Conservation (phyloP, 2,329 filamentous ascomycete genomes). For the Samsoniella hepiali region DNA sequence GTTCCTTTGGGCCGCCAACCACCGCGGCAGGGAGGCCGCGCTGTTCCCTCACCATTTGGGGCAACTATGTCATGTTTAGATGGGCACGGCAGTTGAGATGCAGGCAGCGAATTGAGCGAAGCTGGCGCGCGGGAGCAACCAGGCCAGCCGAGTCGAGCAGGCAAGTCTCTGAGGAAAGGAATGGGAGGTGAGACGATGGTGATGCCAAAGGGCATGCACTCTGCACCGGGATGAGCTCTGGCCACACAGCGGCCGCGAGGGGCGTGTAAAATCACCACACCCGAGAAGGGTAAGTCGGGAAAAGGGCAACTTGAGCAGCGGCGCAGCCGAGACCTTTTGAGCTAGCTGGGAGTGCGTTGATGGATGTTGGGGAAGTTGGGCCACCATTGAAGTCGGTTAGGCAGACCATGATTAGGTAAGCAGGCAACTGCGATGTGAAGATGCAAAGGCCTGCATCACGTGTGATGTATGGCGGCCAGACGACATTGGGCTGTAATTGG, state of each 20-base stretch:
- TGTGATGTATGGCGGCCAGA: slow-evolving; percentile 17
- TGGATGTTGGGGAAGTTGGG: slow-evolving; percentile 19
- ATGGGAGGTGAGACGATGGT: not conserved
- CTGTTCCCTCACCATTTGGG: slow-evolving; percentile 37
- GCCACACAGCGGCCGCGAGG: slow-evolving; percentile 11
- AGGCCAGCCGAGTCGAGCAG: not conserved
- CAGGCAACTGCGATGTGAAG: slow-evolving; percentile 3
- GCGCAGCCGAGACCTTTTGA: slow-evolving; percentile 8
- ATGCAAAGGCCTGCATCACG: slow-evolving; percentile 10
- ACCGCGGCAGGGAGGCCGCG: slow-evolving; percentile 31
- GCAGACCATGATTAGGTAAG: slow-evolving; percentile 18
- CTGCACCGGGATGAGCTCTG: not conserved
- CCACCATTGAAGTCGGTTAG: slow-evolving; percentile 15
- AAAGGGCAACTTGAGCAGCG: slow-evolving; percentile 1
- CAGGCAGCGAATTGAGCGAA: slow-evolving; percentile 5
- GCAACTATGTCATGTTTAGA: slow-evolving; percentile 20
- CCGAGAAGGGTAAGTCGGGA: slow-evolving; percentile 8
- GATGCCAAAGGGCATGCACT: not conserved
- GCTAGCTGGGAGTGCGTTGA: slow-evolving; percentile 9
- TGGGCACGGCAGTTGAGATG: not conserved
- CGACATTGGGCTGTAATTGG: slow-evolving; percentile 15
- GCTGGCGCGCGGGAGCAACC: not conserved
- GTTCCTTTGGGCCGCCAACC: slow-evolving; percentile 34
- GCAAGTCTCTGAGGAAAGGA: not conserved
- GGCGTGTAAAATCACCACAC: slow-evolving; percentile 11